Base-by-base conservation (phyloP, 768 basidiomycete genomes). In the Pseudohyphozyma bogoriensis region DNA sequence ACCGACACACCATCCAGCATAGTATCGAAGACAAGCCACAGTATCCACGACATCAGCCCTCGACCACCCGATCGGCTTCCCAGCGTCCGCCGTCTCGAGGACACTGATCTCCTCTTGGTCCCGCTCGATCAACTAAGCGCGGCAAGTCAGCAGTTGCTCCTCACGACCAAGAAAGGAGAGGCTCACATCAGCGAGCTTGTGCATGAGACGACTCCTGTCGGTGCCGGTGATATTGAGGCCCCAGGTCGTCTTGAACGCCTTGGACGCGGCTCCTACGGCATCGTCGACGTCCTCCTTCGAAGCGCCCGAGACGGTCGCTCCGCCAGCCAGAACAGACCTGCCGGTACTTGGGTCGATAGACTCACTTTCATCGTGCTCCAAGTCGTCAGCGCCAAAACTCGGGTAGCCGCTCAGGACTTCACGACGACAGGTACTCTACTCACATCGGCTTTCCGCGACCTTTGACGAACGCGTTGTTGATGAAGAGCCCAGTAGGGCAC, bases 11-110 rank as follows among this genome's bases (percentile, higher is more conserved):
- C 86, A 91, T 32, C 91, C 92, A 47, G 89, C 91, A 71, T 91
- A 95, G 75, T 96, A 96, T 51, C 76, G 63, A 60, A 71, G 31
- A 49, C 62, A 66, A 16, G 55, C 58, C 7, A 45, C 50, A 20
- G 40, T 33, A 42, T 63, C 65, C 10, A 49, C 20, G 24, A 66
- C 52, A 42, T 66, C 64, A 16, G 58, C 55, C 58, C 50, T 70
- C 60, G 46, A 67, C 66, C 51, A 66, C 35, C 40, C 65, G 24
- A 69, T 71, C 69, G 85, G 88, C 76, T 95, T 93, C 46, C 91
- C 92, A 70, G 90, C 91, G 76, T 96, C 90, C 56, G 91, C 77
- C 64, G 82, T 81, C 26, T 88, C 83, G 46, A 93, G 80, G 74
- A 89, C 84, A 61, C 83, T 81, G 31, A 86, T 85, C n/a, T 85